These are phyloP conservation scores for Candolleomyces aberdarensis DNA, from an alignment of 768 basidiomycete genomes.

Conservation along the genomic window DNA sequence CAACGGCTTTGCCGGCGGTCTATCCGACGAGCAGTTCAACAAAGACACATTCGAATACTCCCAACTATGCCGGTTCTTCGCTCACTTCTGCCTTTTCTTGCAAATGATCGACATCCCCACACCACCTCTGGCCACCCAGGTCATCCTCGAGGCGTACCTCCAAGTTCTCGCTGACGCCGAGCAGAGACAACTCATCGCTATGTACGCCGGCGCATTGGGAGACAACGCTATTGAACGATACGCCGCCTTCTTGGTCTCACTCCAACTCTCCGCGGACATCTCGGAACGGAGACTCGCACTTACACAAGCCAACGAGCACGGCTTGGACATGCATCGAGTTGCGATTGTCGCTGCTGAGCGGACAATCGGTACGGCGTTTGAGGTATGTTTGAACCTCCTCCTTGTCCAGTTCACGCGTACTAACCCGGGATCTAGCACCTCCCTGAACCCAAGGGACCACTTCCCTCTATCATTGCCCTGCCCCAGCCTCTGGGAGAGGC, in stretches of 20 bases:
- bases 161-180: conserved; percentile 82
- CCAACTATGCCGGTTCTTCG: conserved; percentile 79
- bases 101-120: conserved; percentile 76
- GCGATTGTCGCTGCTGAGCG: conserved; percentile 78
- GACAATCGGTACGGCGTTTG: conserved; percentile 69
- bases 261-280: conserved; percentile 61
- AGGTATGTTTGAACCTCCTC: conserved; percentile 31
- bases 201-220: conserved; percentile 90
- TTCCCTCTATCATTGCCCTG: conserved; percentile 58
- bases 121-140: conserved; percentile 71
- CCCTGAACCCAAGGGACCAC: conserved; percentile 49
- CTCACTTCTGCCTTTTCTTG: conserved; percentile 87
- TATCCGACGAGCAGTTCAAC: conserved; percentile 50
- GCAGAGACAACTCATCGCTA: conserved; percentile 82
- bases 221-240: conserved; percentile 92
- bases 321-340: conserved; percentile 77
- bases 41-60: conserved; percentile 25
- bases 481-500: conserved; percentile 55
- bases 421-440: conserved; percentile 36
- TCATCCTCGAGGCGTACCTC: conserved; percentile 86
- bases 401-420: neutral
- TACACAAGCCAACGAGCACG: conserved; percentile 76
- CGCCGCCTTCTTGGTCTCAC: conserved; percentile 81
- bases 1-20: conserved; percentile 59
- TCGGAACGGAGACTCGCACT: conserved; percentile 69